These are phyloP conservation scores for Delphinella strobiligena DNA, from an alignment of 2,329 filamentous ascomycete species.

Conservation along the genomic window DNA sequence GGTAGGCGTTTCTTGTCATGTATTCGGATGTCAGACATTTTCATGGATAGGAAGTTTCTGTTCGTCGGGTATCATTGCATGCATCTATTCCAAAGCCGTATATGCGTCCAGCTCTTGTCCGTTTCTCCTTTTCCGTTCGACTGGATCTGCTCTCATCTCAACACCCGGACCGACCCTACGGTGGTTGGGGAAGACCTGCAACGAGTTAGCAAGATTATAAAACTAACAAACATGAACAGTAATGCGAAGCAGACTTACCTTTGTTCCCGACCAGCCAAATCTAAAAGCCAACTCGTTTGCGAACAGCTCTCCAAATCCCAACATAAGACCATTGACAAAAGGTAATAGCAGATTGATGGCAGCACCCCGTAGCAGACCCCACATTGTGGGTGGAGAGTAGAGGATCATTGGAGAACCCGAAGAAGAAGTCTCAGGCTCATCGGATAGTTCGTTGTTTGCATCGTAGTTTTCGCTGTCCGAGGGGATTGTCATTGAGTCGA, in stretches of 20 bases:
- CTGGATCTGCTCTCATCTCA: conserved; percentile 59
- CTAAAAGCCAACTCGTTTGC: conserved; percentile 91
- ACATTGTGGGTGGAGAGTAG: conserved; percentile 79
- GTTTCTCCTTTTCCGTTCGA: conserved; percentile 40
- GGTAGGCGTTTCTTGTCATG: too few species aligned
- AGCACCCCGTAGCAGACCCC: conserved; percentile 73
- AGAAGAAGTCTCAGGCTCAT: conserved; percentile 49
- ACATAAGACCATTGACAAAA: conserved; percentile 96
- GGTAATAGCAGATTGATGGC: conserved; percentile 93
- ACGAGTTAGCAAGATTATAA: not conserved
- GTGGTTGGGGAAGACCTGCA: conserved; percentile 46
- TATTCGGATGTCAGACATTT: too few species aligned
- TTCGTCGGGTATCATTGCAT: too few species aligned
- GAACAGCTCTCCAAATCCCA: conserved; percentile 93
- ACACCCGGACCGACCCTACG: conserved; percentile 70
- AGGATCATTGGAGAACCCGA: conserved; percentile 61
- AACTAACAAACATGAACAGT: not conserved
- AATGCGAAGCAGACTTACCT: conserved; percentile 49
- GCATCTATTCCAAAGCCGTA: conserved; percentile 58
- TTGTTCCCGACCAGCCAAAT: conserved; percentile 86
- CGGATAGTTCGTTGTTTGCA: conserved; percentile 46
- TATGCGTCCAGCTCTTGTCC: conserved; percentile 50
- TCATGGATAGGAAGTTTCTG: too few species aligned
- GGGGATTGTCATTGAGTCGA: conserved; percentile 64
- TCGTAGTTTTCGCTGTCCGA: conserved; percentile 80